Base-by-base conservation (phyloP, 2,329 filamentous ascomycete genomes). In the Macrophomina tecta region DNA sequence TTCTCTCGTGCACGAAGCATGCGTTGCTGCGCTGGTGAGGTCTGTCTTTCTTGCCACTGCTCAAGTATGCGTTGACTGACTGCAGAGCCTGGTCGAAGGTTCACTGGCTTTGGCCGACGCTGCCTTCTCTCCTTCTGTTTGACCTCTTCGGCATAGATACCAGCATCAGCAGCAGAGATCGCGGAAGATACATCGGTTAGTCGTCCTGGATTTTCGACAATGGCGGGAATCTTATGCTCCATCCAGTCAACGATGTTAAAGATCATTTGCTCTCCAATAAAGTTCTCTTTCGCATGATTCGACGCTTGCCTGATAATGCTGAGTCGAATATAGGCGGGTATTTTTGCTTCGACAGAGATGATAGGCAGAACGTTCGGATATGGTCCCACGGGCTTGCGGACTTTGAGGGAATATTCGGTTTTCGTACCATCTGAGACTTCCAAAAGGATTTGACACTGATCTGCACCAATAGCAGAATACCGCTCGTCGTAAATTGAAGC, bases 231-330 rank as follows among this genome's bases (percentile, higher is more conserved):
- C 70, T 93, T 90, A 69, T 91, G 88, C 76, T 98, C 94, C 4
- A 98, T 81, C 94, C 94, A 98, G 79, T 97, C 94, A 63, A 94
- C 86, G 12, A 97, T 85, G 70, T 92, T 92, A 78, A 94, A 98
- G 12, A 97, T 87, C 90, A 97, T 97, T 46, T 93, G 91, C 74
- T 96, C 93, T 30, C 93, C 94, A 14, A 90, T 81, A 36, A 97
- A 84, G 34, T 89, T 88, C 60, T 89, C 85, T 60, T 87, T 82
- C 2, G 93, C 89, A 74, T 94, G 89, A 4, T 86, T 83, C 5
- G 97, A 82, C 1, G 90, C 89, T 77, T 91, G 89, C 72, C 92
- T 90, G 72, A 95, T 87, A 45, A 97, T 89, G 73, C 93, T 97
- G 11, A 99, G 84, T 68, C 94, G 92, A 74, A 98, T 96, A 74